phyloP scores from a whole-genome alignment of 2,329 filamentous ascomycete genomes.

The Monosporascus ibericus region DNA sequence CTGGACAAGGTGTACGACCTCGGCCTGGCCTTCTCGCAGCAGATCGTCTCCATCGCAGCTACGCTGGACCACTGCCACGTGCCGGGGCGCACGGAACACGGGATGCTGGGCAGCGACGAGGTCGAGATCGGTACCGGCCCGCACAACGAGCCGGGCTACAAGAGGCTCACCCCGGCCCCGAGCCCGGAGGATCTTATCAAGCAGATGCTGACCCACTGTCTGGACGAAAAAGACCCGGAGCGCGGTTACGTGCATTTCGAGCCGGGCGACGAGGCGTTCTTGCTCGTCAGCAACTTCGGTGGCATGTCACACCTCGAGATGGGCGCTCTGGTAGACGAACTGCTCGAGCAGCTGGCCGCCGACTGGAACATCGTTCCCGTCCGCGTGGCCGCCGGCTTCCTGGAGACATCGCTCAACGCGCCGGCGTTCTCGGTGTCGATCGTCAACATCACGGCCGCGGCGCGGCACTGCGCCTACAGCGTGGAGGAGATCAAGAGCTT shows the following conservation, averaged over 20 bases:
- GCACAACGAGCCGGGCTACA: conserved; percentile 60
- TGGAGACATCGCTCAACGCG: conserved; percentile 68
- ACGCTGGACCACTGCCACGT: conserved; percentile 58
- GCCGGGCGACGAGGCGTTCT: conserved; percentile 40
- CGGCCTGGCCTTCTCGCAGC: conserved; percentile 41
- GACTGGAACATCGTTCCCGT: conserved; percentile 44
- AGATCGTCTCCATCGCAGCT: conserved; percentile 51
- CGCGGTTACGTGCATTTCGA: conserved; percentile 44
- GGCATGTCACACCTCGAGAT: conserved; percentile 53
- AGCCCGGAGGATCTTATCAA: conserved; percentile 43
- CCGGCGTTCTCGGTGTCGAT: conserved; percentile 65
- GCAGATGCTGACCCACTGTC: conserved; percentile 52
- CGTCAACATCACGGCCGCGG: conserved; percentile 49
- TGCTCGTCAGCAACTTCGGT: conserved; percentile 55
- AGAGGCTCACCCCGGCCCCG: conserved; percentile 47
- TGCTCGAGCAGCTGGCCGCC: conserved; percentile 41
- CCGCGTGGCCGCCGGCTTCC: conserved; percentile 54
- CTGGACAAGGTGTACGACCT: conserved; percentile 46
- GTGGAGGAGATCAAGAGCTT: conserved; percentile 52
- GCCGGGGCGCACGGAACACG: conserved; percentile 44
- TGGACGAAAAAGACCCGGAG: conserved; percentile 49
- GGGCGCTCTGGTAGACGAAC: conserved; percentile 46
- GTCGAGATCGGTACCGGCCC: conserved; percentile 61
- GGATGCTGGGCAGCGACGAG: conserved; percentile 41
- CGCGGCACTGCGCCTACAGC: conserved; percentile 38